These are phyloP conservation scores for Heliamphora pulchella DNA, from an alignment of 179 eudicot species.

Conservation along the genomic window DNA sequence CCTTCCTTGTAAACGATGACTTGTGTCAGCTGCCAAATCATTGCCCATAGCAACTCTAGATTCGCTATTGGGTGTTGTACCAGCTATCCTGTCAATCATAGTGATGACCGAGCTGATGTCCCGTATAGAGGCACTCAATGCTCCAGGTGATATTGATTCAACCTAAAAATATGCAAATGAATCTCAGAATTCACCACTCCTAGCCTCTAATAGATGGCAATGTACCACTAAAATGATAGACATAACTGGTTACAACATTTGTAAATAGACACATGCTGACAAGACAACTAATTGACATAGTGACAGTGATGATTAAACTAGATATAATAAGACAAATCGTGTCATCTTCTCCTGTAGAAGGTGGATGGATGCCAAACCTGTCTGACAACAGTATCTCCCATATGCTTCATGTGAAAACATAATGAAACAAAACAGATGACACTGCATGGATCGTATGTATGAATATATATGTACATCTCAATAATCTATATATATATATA, in stretches of 20 bases:
- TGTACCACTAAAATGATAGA: neutral
- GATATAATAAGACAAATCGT: neutral
- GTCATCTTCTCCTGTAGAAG: neutral
- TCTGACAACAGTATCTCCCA: neutral
- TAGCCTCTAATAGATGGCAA: neutral
- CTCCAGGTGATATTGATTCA: neutral
- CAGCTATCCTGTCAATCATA: neutral
- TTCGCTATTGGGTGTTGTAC: neutral
- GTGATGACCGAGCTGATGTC: neutral
- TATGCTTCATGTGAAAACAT: neutral
- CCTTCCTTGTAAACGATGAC: neutral
- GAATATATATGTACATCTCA: no score
- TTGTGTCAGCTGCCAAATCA: neutral
- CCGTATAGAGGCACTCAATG: neutral
- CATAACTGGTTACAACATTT: neutral
- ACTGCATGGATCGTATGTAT: no score
- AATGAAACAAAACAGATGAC: neutral
- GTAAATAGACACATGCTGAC: neutral
- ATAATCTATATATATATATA: neutral
- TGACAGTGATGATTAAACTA: neutral
- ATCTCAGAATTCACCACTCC: neutral
- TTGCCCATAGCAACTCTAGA: neutral
- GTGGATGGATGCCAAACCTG: neutral
- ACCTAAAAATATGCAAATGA: constrained; percentile 10
- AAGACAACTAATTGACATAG: neutral